Conservation (phyloP, 768 basidiomycete genomes). For the Auricularia heimuer region DNA sequence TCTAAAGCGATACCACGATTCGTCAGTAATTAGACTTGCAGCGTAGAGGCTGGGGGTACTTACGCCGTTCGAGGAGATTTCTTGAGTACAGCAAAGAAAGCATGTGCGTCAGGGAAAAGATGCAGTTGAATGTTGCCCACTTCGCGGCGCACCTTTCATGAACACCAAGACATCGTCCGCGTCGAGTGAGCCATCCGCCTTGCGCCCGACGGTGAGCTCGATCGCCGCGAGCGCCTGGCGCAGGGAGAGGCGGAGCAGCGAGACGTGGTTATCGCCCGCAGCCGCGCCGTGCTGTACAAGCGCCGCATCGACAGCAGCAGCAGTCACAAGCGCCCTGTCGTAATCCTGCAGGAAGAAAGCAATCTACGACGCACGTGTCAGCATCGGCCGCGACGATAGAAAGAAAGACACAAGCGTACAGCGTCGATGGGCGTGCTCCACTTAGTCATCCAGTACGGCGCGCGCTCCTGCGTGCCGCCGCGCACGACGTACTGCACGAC, state of each 20-base stretch:
- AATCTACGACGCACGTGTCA: conserved; percentile 14
- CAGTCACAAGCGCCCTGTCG: conserved; percentile 20
- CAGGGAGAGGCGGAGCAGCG: conserved; percentile 23
- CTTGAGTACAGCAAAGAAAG: not conserved
- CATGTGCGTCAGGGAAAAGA: conserved; percentile 6
- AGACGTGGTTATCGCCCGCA: conserved; percentile 21
- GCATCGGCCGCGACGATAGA: not conserved
- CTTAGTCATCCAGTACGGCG: conserved; percentile 22
- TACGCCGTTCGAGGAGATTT: not conserved
- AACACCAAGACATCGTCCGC: conserved; percentile 24
- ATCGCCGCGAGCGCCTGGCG: conserved; percentile 26
- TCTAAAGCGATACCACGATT: not conserved
- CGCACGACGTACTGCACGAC: conserved; percentile 26
- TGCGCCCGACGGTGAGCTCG: conserved; percentile 25
- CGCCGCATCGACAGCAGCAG: conserved; percentile 23
- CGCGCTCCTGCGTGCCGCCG: conserved; percentile 21
- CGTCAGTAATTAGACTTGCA: no score
- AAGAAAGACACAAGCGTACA: conserved; percentile 14
- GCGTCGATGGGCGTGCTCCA: conserved; percentile 17
- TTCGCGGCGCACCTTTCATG: conserved; percentile 17
- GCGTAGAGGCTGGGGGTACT: no score
- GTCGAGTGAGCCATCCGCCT: conserved; percentile 19
- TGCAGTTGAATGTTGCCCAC: not conserved
- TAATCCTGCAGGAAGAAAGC: conserved; percentile 25
- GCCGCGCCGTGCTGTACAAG: conserved; percentile 22